Percentiles rank a stretch among this genome's conserved stretches.
Evolutionary conservation across 306 rosid species (phyloP).

Genomic region (Gynostemma pentaphyllum): DNA sequence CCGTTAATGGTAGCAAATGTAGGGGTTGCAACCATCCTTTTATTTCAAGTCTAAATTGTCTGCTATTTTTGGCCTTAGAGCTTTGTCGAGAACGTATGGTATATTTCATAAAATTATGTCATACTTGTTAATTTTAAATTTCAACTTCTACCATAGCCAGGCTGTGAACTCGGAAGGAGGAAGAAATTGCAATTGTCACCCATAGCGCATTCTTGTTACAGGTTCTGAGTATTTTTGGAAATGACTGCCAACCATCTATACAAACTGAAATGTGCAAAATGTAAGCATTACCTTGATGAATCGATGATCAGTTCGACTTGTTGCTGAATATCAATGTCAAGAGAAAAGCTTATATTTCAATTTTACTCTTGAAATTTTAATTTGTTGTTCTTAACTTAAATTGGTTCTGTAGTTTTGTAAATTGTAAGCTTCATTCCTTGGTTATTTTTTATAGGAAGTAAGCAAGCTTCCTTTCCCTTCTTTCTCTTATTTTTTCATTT

Average conservation of each 20-base stretch:
- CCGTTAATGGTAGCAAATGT: slow-evolving; percentile 68
- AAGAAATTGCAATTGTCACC: slow-evolving; percentile 70
- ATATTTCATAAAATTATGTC: slow-evolving; percentile 10
- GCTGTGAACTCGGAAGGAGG: slow-evolving; percentile 92
- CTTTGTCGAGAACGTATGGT: slow-evolving; percentile 89
- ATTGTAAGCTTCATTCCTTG: slow-evolving; percentile 84
- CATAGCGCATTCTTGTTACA: slow-evolving; percentile 76
- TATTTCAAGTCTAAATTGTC: slow-evolving; percentile 57
- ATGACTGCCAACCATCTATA: slow-evolving; percentile 64
- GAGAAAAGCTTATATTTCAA: too few species aligned
- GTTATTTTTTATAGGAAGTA: slow-evolving; percentile 65
- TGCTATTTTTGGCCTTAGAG: slow-evolving; percentile 72
- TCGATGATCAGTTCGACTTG: not conserved
- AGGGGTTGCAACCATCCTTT: slow-evolving; percentile 44
- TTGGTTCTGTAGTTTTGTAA: slow-evolving; percentile 54
- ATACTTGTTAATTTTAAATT: not conserved
- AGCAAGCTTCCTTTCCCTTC: slow-evolving; percentile 11
- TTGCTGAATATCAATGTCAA: too few species aligned
- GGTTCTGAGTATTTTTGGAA: slow-evolving; percentile 57
- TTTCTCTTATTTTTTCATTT: not conserved
- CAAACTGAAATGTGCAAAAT: slow-evolving; percentile 40
- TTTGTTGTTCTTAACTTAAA: not conserved
- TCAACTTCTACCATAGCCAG: slow-evolving; percentile 20
- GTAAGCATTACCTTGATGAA: slow-evolving; percentile 5
- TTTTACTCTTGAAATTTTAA: too few species aligned